Base-by-base conservation (phyloP, 495 filamentous ascomycete species). In the Podospora didyma region DNA sequence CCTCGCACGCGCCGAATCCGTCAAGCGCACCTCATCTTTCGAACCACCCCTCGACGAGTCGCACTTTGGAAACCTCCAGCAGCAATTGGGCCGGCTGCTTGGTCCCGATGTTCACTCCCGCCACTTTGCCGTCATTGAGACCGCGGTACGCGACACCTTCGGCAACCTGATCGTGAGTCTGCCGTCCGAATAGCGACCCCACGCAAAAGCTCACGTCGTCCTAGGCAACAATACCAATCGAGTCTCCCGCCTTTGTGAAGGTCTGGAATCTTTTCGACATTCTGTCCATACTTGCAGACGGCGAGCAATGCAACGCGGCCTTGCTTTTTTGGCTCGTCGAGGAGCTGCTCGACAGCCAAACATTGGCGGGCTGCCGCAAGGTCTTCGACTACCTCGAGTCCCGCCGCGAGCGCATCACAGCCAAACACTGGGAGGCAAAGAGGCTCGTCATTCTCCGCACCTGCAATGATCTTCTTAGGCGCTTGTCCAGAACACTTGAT, bases 341-440 rank as follows among this genome's bases (percentile, higher is more conserved):
- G 68, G 94, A 99, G 68, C 82, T 97, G 0, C 81, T 99, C 46
- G 95, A 97, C 72, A 96, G 90, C 57, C 94, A 96, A 67, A 96
- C 92, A 0, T 95, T 96, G 20, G 81, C 89, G 53, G 90, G 90
- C 12, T 97, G 93, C 63, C 85, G 91, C 51, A 89, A 82, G 22
- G 85, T 97, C 2, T 97, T 97, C 64, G 90, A 95, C 64, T 97
- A 90, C 62, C 77, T 97, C 46, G 95, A 97, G 66, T 97, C 94
- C 3, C 83, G 94, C 57, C 81, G 95, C 53, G 90, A 97, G 65
- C 81, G 86, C 20, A 86, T 96, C 49, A 94, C 87, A 26, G 84
- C 89, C 53, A 91, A 89, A 78, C 85, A 94, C 55, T 88, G 91
- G 66, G 84, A 86, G 61, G 86, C 89, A 59, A 97, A 96, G 71